Base-by-base conservation (phyloP, 108 stramenopile genomes). In the Skeletonema grethae region DNA sequence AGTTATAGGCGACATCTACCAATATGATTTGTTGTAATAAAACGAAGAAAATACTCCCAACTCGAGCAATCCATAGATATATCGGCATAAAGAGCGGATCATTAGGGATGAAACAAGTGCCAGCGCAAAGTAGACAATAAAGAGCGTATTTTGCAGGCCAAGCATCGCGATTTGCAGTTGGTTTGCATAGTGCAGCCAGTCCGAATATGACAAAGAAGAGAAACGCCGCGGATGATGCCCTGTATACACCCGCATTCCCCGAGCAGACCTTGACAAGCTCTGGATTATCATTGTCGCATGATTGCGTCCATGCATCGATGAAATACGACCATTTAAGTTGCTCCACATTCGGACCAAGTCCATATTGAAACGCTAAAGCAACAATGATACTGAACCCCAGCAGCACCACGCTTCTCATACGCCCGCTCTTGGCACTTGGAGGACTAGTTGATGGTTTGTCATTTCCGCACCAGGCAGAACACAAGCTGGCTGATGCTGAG, bases 121-220 rank as follows among this genome's bases (percentile, higher is more conserved):
- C 83, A 13, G 68, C 56, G 13, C 83, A 75, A 31, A 93, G 55
- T 65, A 96, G 84, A 9, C 93, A 35, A 62, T 80, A 97, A 10
- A 92, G 56, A 3, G 84, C 73, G 56, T 93, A 94, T 80, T 97
- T 97, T 61, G 92, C 88, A 39, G 82, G 85, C 96, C 96, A 97
- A 0, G 84, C 88, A 63, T 87, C 87, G 38, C 92, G 84, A 82
- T 97, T 95, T 31, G 85, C 76, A 3, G 88, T 83, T 3, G 91
- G 90, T 62, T 80, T 84, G 61, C 82, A 84, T 13, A 28, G 36
- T 7, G 88, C 86, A n/a, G 84, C 80, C 46, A 95, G 65, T 16
- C 80, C 88, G 31, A 86, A 84, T 46, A 94, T 50, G 30, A 77
- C 18, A 70, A 91, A 97, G 68, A 95, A 93, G 7, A 93, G 6